Base-by-base conservation (phyloP, 2,329 filamentous ascomycete genomes). In the Thielaviopsis musarum region DNA sequence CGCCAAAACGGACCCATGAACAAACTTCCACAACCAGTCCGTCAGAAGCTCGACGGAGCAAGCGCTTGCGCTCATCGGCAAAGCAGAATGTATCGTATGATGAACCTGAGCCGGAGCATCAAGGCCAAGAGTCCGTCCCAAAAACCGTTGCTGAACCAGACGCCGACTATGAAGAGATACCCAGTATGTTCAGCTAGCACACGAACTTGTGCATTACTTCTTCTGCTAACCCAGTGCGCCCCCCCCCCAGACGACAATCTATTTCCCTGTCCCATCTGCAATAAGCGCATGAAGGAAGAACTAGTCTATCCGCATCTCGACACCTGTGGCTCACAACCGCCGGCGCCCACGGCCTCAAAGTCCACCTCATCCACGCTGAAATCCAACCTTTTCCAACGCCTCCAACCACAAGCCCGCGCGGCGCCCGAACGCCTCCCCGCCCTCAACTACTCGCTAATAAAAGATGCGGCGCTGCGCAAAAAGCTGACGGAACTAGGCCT, bases 391-490 rank as follows among this genome's bases (percentile, higher is more conserved):
- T 34, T 62, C 62, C 12, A 68, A 69, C 52, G 67, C 65, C 60
- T 63, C 63, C 61, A 57, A 64, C 61, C 57, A 62, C 65, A 1
- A 15, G 17, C 34, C 65, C 71, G 38, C 73, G 75, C 53, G 10
- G 21, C 57, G 4, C 56, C 64, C 22, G 83, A 89, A 56, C 80
- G 86, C 38, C 74, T 96, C 10, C 86, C 93, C 0, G 82, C 87
- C 10, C 76, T 96, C 19, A 93, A 88, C 66, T 97, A 96, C 70
- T 85, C 84, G 22, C 79, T 95, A 68, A 72, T 95, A n/a, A 95
- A 85, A 68, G 91, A 97, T 22, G 74, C 71, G 0, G 79, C 80
- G 1, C 74, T 98, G 57, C 81, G 84, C 55, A 93, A 88, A 67
- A 97, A 95, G 71, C 74, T 98, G 51, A 70, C 75, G 19, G 89